These are phyloP conservation scores for Ogataea methanolica DNA, from an alignment of 805 yeast genomes.

Conservation along the genomic window DNA sequence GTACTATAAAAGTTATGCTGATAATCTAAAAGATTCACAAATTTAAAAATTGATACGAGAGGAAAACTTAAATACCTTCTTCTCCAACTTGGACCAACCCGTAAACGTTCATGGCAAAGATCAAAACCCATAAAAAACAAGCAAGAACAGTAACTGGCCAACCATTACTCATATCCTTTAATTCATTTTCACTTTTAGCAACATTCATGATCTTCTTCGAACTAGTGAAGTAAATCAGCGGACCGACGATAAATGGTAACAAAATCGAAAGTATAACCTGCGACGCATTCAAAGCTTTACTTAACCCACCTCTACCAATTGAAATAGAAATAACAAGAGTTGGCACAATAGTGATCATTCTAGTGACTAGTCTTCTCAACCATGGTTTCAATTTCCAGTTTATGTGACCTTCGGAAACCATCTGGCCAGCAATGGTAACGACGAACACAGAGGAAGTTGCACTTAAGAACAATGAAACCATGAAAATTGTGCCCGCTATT, in stretches of 20 bases:
- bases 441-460: constrained; percentile 87
- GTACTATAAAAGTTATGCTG: too few species aligned
- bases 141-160: constrained; percentile 53
- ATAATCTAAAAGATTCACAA: neutral
- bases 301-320: constrained; percentile 65
- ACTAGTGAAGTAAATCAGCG: constrained; percentile 74
- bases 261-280: constrained; percentile 76
- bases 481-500: constrained; percentile 74
- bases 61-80: constrained; percentile 6
- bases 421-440: constrained; percentile 87
- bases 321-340: constrained; percentile 61
- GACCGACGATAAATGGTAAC: constrained; percentile 76
- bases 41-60: neutral
- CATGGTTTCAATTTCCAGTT: constrained; percentile 77
- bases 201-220: constrained; percentile 59
- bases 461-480: constrained; percentile 71
- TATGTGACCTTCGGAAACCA: constrained; percentile 82
- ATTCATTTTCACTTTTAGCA: constrained; percentile 25
- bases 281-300: constrained; percentile 68
- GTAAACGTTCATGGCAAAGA: constrained; percentile 62
- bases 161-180: constrained; percentile 51
- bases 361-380: constrained; percentile 69
- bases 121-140: constrained; percentile 58
- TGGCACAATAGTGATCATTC: constrained; percentile 71
- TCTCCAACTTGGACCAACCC: constrained; percentile 39